phyloP scores from a whole-genome alignment of 441 rosid genomes.

The Syzygium syzygioides region DNA sequence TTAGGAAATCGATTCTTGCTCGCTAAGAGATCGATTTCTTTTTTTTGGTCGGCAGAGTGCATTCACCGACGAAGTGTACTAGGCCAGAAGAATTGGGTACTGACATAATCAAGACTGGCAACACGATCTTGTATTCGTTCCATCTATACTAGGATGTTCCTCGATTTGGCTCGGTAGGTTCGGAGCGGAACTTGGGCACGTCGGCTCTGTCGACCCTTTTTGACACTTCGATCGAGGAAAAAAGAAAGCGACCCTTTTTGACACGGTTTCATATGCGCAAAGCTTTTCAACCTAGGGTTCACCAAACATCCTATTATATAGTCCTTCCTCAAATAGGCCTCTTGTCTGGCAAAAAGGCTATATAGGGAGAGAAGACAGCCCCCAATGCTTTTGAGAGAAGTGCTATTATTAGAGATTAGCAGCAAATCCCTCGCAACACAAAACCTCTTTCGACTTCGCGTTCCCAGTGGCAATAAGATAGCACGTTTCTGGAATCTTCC shows the following conservation, averaged over 20 bases:
- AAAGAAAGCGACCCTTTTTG: not conserved
- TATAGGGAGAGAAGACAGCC: not conserved
- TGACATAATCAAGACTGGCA: not conserved
- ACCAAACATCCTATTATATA: not conserved
- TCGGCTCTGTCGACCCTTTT: not conserved
- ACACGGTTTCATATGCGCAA: not conserved
- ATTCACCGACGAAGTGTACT: no score
- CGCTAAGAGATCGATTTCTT: not conserved
- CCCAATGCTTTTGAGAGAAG: not conserved
- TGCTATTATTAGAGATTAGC: not conserved
- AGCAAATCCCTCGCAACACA: not conserved
- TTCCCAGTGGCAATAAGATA: not conserved
- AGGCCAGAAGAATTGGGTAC: no score
- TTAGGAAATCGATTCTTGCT: not conserved
- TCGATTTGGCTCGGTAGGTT: not conserved
- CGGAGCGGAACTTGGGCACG: fast-evolving
- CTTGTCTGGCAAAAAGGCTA: not conserved
- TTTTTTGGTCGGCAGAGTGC: fast-evolving
- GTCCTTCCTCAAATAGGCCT: not conserved
- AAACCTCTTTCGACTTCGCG: no score
- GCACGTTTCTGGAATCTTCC: not conserved
- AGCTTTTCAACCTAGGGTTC: not conserved
- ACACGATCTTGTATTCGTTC: not conserved
- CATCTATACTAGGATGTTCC: not conserved
- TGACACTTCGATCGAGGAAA: no score